These are phyloP conservation scores for Linderniella brevidens DNA, from an alignment of 257 asterid genomes.

Conservation along the genomic window DNA sequence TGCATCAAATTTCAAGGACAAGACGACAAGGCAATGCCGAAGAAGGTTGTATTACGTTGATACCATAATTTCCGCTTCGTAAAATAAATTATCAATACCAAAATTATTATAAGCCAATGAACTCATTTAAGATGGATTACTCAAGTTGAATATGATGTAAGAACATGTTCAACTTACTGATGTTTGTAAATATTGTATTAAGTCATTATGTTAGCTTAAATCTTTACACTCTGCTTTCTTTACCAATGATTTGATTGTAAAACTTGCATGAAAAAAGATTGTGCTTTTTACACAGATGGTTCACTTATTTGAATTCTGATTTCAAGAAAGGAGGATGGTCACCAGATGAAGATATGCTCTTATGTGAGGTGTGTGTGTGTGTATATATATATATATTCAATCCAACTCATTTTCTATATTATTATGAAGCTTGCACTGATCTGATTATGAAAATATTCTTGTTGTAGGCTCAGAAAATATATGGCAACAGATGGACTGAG, in stretches of 20 bases:
- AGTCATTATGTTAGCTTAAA: too few relatives aligned
- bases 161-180: too few relatives aligned
- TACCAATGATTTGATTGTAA: too few relatives aligned
- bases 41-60: conserved; percentile 18
- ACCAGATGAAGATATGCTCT: conserved; percentile 92
- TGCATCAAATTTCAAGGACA: conserved; percentile 87
- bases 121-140: too few relatives aligned
- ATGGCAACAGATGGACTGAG: conserved; percentile 98
- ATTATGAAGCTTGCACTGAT: conserved; percentile 6
- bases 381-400: background rate
- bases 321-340: conserved; percentile 99
- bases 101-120: too few relatives aligned
- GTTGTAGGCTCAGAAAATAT: conserved; percentile 84
- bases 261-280: too few relatives aligned
- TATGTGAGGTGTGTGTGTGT: conserved; percentile 57
- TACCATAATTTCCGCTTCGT: too few relatives aligned
- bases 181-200: too few relatives aligned
- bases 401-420: background rate
- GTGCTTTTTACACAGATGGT: conserved; percentile 36
- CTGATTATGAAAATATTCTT: conserved; percentile 10
- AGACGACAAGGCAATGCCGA: conserved; percentile 96
- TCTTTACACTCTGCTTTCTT: too few relatives aligned
- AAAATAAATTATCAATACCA: too few relatives aligned
- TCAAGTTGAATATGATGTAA: too few relatives aligned
- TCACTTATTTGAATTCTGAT: conserved; percentile 93